Conservation (phyloP, 805 yeast genomes). For the Barnettozyma sucrosica region DNA sequence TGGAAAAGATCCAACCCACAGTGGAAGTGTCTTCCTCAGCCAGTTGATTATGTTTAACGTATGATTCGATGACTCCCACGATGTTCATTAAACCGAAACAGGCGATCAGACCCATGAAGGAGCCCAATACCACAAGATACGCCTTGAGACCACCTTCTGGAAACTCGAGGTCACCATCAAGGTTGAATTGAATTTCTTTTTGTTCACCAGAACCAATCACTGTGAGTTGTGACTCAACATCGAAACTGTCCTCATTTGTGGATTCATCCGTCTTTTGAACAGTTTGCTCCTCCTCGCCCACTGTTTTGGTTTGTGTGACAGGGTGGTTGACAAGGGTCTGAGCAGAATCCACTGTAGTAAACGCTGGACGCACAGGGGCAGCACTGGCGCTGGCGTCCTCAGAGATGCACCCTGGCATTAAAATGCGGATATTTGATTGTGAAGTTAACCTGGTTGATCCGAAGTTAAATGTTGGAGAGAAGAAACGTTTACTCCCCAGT, state of each 20-base stretch:
- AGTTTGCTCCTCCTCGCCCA: not conserved
- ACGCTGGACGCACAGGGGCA: not conserved
- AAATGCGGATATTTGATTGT: not conserved
- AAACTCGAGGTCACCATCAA: slow-evolving; percentile 20
- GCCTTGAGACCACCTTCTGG: slow-evolving; percentile 56
- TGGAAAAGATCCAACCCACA: slow-evolving; percentile 51
- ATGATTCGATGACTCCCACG: slow-evolving; percentile 57
- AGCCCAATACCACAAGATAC: slow-evolving; percentile 48
- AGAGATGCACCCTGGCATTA: not conserved
- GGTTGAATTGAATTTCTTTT: not conserved
- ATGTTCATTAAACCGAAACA: slow-evolving; percentile 52
- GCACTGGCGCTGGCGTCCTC: not conserved
- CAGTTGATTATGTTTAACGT: slow-evolving; percentile 48
- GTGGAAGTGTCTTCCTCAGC: slow-evolving; percentile 37
- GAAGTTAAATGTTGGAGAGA: too few relatives aligned
- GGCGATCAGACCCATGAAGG: slow-evolving; percentile 47
- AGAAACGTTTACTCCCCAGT: too few relatives aligned
- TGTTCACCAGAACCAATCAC: not conserved
- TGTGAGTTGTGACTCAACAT: slow-evolving; percentile 1
- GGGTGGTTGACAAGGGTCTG: not conserved
- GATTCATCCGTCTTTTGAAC: not conserved
- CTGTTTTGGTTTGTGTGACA: not conserved
- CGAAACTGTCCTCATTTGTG: not conserved
- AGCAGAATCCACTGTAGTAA: not conserved
- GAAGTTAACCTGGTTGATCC: too few relatives aligned